Conservation (phyloP, 2,329 filamentous ascomycete species). For the Ophiosphaerella korrae region DNA sequence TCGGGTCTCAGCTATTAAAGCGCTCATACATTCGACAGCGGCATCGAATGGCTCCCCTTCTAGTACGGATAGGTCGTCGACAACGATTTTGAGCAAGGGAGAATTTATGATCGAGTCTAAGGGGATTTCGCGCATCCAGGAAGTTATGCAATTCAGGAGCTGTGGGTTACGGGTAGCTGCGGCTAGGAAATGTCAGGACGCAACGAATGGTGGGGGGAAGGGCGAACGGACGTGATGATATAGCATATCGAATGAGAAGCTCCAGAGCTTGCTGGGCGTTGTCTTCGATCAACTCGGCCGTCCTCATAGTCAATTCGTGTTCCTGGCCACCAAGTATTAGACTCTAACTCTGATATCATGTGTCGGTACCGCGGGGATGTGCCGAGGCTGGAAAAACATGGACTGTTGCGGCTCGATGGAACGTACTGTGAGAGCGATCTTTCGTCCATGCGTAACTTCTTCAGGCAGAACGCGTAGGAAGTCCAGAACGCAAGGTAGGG, state of each 20-base stretch:
- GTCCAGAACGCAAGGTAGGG: slow-evolving; percentile 87
- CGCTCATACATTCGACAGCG: slow-evolving; percentile 89
- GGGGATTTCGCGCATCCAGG: slow-evolving; percentile 93
- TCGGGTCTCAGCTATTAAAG: slow-evolving; percentile 87
- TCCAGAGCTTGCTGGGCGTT: slow-evolving; percentile 87
- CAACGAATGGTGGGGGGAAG: not conserved
- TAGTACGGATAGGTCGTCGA: slow-evolving; percentile 76
- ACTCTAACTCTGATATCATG: slow-evolving; percentile 46
- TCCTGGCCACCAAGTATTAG: slow-evolving; percentile 67
- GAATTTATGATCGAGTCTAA: slow-evolving; percentile 82
- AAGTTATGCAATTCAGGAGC: slow-evolving; percentile 92
- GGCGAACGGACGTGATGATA: slow-evolving; percentile 78
- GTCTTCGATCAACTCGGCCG: slow-evolving; percentile 85
- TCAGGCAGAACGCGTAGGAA: slow-evolving; percentile 96
- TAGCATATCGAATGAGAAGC: slow-evolving; percentile 86
- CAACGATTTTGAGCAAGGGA: slow-evolving; percentile 78
- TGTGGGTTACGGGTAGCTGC: slow-evolving; percentile 83
- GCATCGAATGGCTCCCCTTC: slow-evolving; percentile 72
- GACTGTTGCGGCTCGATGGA: slow-evolving; percentile 57
- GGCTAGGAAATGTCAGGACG: slow-evolving; percentile 47
- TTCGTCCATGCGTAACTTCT: slow-evolving; percentile 98
- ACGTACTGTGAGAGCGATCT: slow-evolving; percentile 99
- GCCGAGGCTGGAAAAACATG: slow-evolving; percentile 44
- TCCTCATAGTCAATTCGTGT: slow-evolving; percentile 88
- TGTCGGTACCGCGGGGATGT: slow-evolving; percentile 41